Evolutionary conservation across 2,329 filamentous ascomycete genomes (phyloP), one percentile per base, ranked within the genome.

Genomic region (Colletotrichum brevisporum): DNA sequence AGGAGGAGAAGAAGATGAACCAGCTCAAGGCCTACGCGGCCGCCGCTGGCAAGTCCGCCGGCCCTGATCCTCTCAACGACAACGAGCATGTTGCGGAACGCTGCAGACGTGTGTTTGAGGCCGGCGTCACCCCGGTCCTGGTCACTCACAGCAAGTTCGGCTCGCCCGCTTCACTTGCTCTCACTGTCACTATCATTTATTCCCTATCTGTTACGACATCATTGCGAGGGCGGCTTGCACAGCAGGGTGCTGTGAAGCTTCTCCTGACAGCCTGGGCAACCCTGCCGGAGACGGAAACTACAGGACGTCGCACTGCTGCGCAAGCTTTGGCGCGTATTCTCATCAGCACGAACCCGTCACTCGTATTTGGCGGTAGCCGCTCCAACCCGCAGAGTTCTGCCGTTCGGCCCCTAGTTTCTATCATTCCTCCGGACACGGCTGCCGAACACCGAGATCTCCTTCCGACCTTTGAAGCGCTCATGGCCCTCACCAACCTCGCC

Each of bases 1-100:
- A 98, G 71, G 96, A 99, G 79, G 92, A 98, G 75, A 96, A 95
- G 82, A 94, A 93, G 76, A 94, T 99, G 83, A 89, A 89, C 6
- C 93, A 99, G 78, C 87, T 99, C 52, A 98, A 97, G 83, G 94
- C 94, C 2, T 99, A 98, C 75, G 96, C 96, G 15, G 94, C 97
- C 76, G 92, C 94, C 0, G 90, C 91, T 5, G 94, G 94, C 75
- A 88, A 89, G 70, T 77, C 87, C n/a, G 78, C 84, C 0, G 82
- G 86, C 3, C 83, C 87, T 0, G 89, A 95, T 76, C 88, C 89
- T 8, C 84, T 97, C 0, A 91, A 96, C 66, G 89, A 94, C 70
- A 91, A 97, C 66, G 85, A 91, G 2, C 90, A 93, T 72, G 94
- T 97, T 41, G 85, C 88, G 16, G 86, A 87, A 69, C 90, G 96